Evolutionary conservation across 192 early-diverging fungal species (phyloP).

Genomic region (Phlyctochytrium bullatum): DNA sequence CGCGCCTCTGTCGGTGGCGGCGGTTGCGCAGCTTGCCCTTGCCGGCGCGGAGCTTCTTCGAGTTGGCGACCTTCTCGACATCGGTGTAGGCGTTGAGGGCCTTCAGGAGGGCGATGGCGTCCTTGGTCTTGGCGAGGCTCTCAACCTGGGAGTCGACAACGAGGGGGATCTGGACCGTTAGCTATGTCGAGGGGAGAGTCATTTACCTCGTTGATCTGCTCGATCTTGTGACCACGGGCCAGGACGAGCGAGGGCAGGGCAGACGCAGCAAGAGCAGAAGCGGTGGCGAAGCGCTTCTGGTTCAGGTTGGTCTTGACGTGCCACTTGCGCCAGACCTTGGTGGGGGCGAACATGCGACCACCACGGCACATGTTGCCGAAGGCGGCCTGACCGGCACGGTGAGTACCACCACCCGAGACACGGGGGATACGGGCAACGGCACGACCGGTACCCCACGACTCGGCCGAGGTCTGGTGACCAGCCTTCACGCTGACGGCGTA

Average conservation of each 20-base stretch:
- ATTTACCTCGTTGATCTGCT: conserved; percentile 64
- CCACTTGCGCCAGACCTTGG: conserved; percentile 99
- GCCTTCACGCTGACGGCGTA: conserved; percentile 95
- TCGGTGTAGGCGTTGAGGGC: conserved; percentile 90
- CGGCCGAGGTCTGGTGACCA: conserved; percentile 97
- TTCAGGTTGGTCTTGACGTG: conserved; percentile 98
- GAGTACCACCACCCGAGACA: conserved; percentile 93
- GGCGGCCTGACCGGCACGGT: conserved; percentile 96
- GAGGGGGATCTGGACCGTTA: conserved; percentile 74
- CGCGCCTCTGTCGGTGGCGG: conserved; percentile 92
- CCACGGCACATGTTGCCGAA: conserved; percentile 99
- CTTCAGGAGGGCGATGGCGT: conserved; percentile 87
- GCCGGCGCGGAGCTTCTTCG: conserved; percentile 95
- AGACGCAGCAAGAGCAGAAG: conserved; percentile 94
- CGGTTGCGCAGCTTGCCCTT: conserved; percentile 96
- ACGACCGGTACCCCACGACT: conserved; percentile 94
- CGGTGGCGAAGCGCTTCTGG: conserved; percentile 97
- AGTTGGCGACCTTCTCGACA: conserved; percentile 90
- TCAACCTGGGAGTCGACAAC: conserved; percentile 80
- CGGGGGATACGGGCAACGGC: conserved; percentile 99
- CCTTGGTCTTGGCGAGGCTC: conserved; percentile 87
- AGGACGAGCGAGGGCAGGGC: conserved; percentile 87
- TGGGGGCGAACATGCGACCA: conserved; percentile 99
- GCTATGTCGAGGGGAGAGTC: too few relatives aligned
- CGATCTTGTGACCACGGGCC: conserved; percentile 96